A percentile compares a stretch with the other conserved stretches of the same genome.
These are phyloP conservation scores for Sarcodon aspratus DNA, from an alignment of 768 basidiomycete genomes.

Conservation along the genomic window DNA sequence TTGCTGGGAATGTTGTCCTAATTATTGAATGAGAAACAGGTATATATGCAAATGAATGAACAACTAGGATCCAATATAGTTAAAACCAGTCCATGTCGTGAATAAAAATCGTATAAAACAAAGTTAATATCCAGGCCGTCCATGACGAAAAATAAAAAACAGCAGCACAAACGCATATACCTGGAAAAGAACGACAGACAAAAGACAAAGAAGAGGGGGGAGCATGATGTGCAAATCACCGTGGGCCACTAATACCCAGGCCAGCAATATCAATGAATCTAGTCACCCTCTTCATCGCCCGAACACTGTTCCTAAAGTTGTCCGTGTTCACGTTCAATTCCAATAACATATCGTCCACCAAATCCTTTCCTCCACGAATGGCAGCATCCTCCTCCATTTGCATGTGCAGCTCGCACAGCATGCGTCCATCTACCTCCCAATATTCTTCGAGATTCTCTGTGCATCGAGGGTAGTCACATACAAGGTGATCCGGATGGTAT, in stretches of 20 bases:
- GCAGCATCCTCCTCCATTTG: constrained; percentile 6
- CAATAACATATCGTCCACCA: constrained; percentile 9
- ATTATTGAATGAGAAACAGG: neutral
- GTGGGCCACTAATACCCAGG: constrained; percentile 14
- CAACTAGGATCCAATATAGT: too few species aligned
- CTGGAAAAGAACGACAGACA: neutral
- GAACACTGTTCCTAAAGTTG: constrained; percentile 17
- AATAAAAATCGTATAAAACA: too few species aligned
- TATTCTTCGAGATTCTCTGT: constrained; percentile 63
- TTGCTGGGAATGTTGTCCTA: neutral
- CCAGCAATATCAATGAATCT: constrained; percentile 62
- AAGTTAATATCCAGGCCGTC: too few species aligned
- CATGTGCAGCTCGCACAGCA: constrained; percentile 83
- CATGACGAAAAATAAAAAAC: neutral
- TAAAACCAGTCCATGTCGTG: too few species aligned
- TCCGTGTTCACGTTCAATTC: constrained; percentile 7
- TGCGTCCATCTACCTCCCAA: constrained; percentile 79
- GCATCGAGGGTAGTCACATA: constrained; percentile 62
- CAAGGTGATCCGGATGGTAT: constrained; percentile 83
- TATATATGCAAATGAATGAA: neutral
- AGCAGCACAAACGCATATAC: neutral
- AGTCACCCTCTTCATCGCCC: constrained; percentile 70
- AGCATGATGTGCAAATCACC: constrained; percentile 1
- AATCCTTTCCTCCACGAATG: constrained; percentile 11
- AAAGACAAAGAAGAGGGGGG: neutral